Evolutionary conservation across 352 stramenopile genomes (phyloP).

Genomic region (Pythium insidiosum): DNA sequence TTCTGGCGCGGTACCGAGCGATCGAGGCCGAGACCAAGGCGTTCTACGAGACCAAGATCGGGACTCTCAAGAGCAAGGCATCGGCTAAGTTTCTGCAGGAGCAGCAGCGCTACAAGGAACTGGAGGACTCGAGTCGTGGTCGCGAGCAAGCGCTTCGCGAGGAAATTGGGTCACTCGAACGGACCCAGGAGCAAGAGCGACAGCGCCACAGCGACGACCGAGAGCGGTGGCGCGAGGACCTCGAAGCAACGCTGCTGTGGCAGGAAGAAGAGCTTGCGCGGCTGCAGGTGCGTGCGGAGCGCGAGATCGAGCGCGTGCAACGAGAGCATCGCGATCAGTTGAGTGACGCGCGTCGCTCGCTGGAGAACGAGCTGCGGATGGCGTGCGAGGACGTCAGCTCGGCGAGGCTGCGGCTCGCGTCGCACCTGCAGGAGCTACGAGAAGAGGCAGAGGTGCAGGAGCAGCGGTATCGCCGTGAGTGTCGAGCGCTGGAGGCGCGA

Average conservation of each 20-base stretch:
- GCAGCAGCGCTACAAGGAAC: slow-evolving; percentile 14
- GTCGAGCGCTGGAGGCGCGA: slow-evolving; percentile 10
- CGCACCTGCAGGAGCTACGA: slow-evolving; percentile 8
- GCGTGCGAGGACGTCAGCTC: slow-evolving; percentile 28
- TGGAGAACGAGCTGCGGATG: slow-evolving; percentile 29
- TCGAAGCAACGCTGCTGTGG: slow-evolving; percentile 28
- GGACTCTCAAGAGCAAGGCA: slow-evolving; percentile 29
- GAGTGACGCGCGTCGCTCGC: slow-evolving; percentile 2
- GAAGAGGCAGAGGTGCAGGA: background rate
- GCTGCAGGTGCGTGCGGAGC: slow-evolving; percentile 10
- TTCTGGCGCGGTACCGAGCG: slow-evolving; percentile 41
- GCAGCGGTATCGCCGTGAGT: slow-evolving; percentile 4
- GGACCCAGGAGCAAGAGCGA: slow-evolving; percentile 14
- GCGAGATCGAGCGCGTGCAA: slow-evolving; percentile 12
- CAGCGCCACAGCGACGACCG: slow-evolving; percentile 16
- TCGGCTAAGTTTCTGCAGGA: slow-evolving; percentile 21
- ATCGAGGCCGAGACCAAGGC: slow-evolving; percentile 49
- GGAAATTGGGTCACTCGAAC: slow-evolving; percentile 7
- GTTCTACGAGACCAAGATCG: slow-evolving; percentile 49
- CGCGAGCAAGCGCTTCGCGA: slow-evolving; percentile 3
- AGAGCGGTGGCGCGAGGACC: slow-evolving; percentile 17
- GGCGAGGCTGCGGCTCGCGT: slow-evolving; percentile 12
- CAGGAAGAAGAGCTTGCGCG: slow-evolving; percentile 41
- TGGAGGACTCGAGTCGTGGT: slow-evolving; percentile 19
- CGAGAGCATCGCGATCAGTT: background rate